phyloP scores from a whole-genome alignment of 2,329 filamentous ascomycete genomes.

The Calonectria crousiana region DNA sequence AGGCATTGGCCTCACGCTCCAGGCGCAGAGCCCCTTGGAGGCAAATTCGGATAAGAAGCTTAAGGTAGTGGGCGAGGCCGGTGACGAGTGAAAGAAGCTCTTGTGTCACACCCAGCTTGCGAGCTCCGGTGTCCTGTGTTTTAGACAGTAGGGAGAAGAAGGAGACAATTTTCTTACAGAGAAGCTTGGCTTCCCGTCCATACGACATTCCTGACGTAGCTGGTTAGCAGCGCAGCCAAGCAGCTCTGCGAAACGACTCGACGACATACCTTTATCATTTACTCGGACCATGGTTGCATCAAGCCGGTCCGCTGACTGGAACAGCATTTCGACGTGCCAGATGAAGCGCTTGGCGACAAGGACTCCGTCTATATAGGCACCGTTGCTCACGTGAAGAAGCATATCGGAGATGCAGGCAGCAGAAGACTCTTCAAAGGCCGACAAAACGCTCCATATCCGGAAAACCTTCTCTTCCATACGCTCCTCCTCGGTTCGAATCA shows the following conservation, averaged over 20 bases:
- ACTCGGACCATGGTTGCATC: slow-evolving; percentile 77
- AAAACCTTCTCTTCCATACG: slow-evolving; percentile 98
- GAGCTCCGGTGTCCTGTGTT: slow-evolving; percentile 89
- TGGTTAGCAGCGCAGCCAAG: slow-evolving; percentile 27
- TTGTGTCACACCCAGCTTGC: slow-evolving; percentile 95
- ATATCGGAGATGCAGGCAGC: slow-evolving; percentile 99
- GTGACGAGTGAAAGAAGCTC: slow-evolving; percentile 98
- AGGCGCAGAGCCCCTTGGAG: slow-evolving; percentile 92
- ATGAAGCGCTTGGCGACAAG: slow-evolving; percentile 97
- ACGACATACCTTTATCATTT: slow-evolving; percentile 78
- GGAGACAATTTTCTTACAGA: slow-evolving; percentile 99
- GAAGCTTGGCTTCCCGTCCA: slow-evolving; percentile 93
- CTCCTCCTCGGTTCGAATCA: slow-evolving; percentile 88
- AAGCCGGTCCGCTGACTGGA: slow-evolving; percentile 87
- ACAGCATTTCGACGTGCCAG: slow-evolving; percentile 92
- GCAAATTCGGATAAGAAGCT: slow-evolving; percentile 96
- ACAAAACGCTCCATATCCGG: slow-evolving; percentile 97
- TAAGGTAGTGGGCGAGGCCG: slow-evolving; percentile 95
- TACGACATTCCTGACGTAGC: slow-evolving; percentile 80
- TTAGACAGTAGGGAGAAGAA: slow-evolving; percentile 97
- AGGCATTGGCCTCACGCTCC: slow-evolving; percentile 82
- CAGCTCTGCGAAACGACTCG: neutral
- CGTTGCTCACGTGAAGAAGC: slow-evolving; percentile 98
- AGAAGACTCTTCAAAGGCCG: slow-evolving; percentile 96
- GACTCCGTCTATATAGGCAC: slow-evolving; percentile 94